Evolutionary conservation across 2,329 filamentous ascomycete species (phyloP).

Genomic region (Xylariaceae sp.): DNA sequence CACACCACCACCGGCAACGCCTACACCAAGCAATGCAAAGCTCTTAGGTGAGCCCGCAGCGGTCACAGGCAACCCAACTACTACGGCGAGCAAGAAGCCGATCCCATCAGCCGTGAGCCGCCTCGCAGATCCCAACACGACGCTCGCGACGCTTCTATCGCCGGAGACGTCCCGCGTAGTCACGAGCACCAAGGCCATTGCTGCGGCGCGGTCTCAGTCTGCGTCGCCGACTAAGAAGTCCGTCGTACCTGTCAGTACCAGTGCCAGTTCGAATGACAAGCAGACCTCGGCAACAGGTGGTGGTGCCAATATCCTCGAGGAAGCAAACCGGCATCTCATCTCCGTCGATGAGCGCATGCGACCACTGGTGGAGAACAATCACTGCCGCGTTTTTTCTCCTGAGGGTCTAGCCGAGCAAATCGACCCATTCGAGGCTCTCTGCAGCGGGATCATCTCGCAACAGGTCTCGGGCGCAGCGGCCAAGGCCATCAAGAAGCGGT

Average conservation of each 20-base stretch:
- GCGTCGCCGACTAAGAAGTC: constrained; percentile 43
- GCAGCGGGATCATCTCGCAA: constrained; percentile 88
- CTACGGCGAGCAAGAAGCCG: constrained; percentile 37
- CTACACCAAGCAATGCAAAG: constrained; percentile 42
- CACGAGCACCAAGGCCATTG: constrained; percentile 45
- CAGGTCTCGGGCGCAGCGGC: constrained; percentile 94
- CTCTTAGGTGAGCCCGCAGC: constrained; percentile 36
- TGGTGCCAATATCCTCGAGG: constrained; percentile 67
- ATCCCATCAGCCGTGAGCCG: constrained; percentile 44
- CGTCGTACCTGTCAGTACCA: constrained; percentile 23
- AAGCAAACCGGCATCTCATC: constrained; percentile 72
- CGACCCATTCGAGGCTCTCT: constrained; percentile 81
- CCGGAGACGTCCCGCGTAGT: constrained; percentile 64
- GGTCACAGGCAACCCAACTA: constrained; percentile 15
- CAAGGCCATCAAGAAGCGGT: constrained; percentile 81
- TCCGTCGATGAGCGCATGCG: constrained; percentile 68
- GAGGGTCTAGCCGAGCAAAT: constrained; percentile 79
- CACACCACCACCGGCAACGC: constrained; percentile 40
- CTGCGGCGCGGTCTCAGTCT: constrained; percentile 8
- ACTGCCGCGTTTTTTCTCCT: constrained; percentile 75
- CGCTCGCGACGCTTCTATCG: constrained; percentile 69
- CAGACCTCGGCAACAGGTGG: too few species aligned
- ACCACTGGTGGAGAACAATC: constrained; percentile 67
- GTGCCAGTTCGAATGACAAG: constrained; percentile 64
- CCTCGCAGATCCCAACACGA: constrained; percentile 59